phyloP scores from a whole-genome alignment of 1,284 basidiomycete genomes.

The Omphalotus olearius region DNA sequence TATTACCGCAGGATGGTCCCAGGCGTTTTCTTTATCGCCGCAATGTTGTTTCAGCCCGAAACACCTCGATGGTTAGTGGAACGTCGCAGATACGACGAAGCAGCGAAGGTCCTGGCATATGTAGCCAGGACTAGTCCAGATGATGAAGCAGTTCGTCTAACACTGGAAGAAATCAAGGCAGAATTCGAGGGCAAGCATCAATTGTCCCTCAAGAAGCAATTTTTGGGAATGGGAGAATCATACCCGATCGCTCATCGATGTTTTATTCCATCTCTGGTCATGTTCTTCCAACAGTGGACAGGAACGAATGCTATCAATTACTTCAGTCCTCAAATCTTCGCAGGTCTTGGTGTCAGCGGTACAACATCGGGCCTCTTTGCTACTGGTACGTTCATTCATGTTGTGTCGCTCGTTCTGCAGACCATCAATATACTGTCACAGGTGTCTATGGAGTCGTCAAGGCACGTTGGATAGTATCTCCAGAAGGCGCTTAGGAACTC shows the following conservation, averaged over 20 bases:
- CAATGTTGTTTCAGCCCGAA: constrained; percentile 50
- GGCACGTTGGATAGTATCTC: constrained; percentile 16
- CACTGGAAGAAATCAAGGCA: constrained; percentile 48
- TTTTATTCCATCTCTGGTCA: constrained; percentile 48
- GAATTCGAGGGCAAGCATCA: constrained; percentile 42
- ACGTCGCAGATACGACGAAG: constrained; percentile 45
- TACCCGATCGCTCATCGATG: constrained; percentile 40
- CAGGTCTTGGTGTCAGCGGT: constrained; percentile 50
- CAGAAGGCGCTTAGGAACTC: neutral
- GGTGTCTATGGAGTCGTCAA: constrained; percentile 62
- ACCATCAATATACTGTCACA: constrained; percentile 2
- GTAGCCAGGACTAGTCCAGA: constrained; percentile 35
- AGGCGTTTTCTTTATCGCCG: constrained; percentile 41
- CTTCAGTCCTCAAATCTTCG: constrained; percentile 46
- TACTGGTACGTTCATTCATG: constrained; percentile 28
- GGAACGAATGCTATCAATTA: constrained; percentile 63
- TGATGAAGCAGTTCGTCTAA: constrained; percentile 35
- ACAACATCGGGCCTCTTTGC: constrained; percentile 49
- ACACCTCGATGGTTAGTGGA: constrained; percentile 61
- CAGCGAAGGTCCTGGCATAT: constrained; percentile 45
- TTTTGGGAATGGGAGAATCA: constrained; percentile 42
- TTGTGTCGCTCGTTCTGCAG: neutral
- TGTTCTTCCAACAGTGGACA: constrained; percentile 56
- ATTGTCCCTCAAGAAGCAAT: constrained; percentile 31
- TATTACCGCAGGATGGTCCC: constrained; percentile 36